Base-by-base conservation (phyloP, 768 basidiomycete species). In the Amyloporia xantha region DNA sequence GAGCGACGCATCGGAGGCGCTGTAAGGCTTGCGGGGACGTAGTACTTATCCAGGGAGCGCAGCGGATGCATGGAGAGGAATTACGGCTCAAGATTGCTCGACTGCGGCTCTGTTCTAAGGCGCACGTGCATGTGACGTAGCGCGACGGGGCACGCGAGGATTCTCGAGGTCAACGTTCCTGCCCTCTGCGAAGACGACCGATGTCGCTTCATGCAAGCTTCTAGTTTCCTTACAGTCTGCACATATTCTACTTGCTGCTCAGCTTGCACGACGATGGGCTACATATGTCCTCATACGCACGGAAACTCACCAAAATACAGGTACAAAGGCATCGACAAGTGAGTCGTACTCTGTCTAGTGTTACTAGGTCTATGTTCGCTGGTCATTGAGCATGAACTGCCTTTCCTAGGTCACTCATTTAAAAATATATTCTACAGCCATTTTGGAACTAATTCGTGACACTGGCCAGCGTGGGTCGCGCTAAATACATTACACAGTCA, bases 361-460 rank as follows among this genome's bases (percentile, higher is more conserved):
- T n/a, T n/a, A n/a, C n/a, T 27, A 1, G 7, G 4, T 39, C 20
- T 12, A 10, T 15, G n/a, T 13, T 30, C n/a, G n/a, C 48, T 21
- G 33, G 30, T 26, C 17, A 35, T 46, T 38, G 42, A 41, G 15
- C 5, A 17, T 19, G 37, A 26, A n/a, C n/a, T 25, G 19, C 26
- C 20, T 47, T 5, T 5, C 41, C 12, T 23, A 92, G 90, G 63
- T 94, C 91, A 7, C 56, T 89, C 26, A 58, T 88, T 1, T 90
- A 89, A 33, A 74, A 77, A 60, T 84, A 85, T 64, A 68, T 93
- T 20, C 71, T 97, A 46, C 78, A 81, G 38, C 88, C 87, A 2
- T 95, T 85, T 68, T 96, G 93, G 92, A 89, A 74, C 27, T 88
- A 87, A 86, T 80, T 95, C 53, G 87, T 95, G 47, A 91, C 80